Conservation (phyloP, 2,329 filamentous ascomycete genomes). For the Fusarium piperis region DNA sequence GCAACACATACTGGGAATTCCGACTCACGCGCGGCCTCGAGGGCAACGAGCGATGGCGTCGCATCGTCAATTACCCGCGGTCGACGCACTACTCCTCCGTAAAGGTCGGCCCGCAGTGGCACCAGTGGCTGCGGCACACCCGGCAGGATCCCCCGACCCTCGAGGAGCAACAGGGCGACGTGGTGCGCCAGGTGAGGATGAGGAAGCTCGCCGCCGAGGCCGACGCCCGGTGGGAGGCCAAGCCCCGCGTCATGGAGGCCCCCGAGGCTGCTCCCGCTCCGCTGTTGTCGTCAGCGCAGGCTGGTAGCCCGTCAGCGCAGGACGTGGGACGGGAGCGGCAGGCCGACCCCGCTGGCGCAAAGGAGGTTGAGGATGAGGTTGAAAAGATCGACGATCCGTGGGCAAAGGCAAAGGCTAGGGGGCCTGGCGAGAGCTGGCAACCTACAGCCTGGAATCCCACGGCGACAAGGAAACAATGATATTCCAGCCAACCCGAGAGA, state of each 20-base stretch:
- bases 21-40: conserved; percentile 56
- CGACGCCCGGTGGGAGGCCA: conserved; percentile 71
- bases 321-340: conserved; percentile 10
- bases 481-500: neutral
- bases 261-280: conserved; percentile 34
- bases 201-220: conserved; percentile 67
- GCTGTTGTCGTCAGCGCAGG: conserved; percentile 20
- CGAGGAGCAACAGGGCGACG: conserved; percentile 65
- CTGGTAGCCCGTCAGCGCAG: neutral
- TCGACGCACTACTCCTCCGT: conserved; percentile 65
- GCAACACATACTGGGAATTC: conserved; percentile 78
- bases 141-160: conserved; percentile 64
- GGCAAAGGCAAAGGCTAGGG: conserved; percentile 58
- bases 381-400: conserved; percentile 61
- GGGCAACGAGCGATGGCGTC: conserved; percentile 61
- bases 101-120: conserved; percentile 69
- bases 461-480: conserved; percentile 46
- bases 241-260: conserved; percentile 59
- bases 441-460: conserved; percentile 69
- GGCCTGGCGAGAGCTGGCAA: conserved; percentile 73
- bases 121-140: conserved; percentile 74
- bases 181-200: conserved; percentile 62
- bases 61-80: conserved; percentile 69
- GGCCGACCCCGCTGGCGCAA: neutral
- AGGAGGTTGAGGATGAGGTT: conserved; percentile 6